These are phyloP conservation scores for Teunomyces atbi DNA, from an alignment of 805 yeast species.

Conservation along the genomic window DNA sequence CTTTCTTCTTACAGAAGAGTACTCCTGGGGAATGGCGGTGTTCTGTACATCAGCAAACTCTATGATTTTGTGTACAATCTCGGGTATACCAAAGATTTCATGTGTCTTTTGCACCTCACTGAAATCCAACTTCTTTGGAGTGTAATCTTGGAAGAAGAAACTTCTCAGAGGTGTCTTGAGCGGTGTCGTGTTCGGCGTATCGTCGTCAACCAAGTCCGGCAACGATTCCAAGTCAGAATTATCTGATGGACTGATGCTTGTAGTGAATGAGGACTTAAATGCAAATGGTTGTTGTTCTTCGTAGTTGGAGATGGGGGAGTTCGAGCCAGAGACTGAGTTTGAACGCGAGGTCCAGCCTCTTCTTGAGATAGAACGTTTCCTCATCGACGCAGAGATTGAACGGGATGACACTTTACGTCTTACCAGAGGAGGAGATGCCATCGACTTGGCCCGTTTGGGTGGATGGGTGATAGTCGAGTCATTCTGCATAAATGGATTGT, in stretches of 20 bases:
- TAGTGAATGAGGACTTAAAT: slow-evolving; percentile 8
- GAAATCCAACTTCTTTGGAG: background rate
- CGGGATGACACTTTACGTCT: slow-evolving; percentile 1
- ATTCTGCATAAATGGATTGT: slow-evolving; percentile 13
- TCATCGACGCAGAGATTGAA: slow-evolving; percentile 1
- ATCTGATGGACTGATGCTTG: slow-evolving; percentile 11
- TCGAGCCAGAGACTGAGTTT: slow-evolving; percentile 7
- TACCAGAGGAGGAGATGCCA: background rate
- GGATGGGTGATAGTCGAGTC: slow-evolving; percentile 2
- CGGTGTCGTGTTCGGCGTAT: slow-evolving; percentile 19
- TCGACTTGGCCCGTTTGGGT: slow-evolving; percentile 7
- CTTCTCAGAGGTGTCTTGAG: slow-evolving; percentile 8
- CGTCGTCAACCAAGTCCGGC: slow-evolving; percentile 36
- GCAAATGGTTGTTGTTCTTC: slow-evolving; percentile 12
- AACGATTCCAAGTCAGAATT: slow-evolving; percentile 35
- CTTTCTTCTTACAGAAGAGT: slow-evolving; percentile 57
- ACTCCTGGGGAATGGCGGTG: slow-evolving; percentile 59
- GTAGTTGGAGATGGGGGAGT: slow-evolving; percentile 3
- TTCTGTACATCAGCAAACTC: slow-evolving; percentile 55
- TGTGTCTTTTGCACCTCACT: slow-evolving; percentile 4
- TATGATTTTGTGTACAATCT: slow-evolving; percentile 62
- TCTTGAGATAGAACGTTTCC: background rate
- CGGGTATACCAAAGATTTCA: slow-evolving; percentile 72
- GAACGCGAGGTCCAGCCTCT: background rate
- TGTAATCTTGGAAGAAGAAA: slow-evolving; percentile 7